A percentile compares a stretch with the other conserved stretches of the same genome.
Evolutionary conservation across 2,329 filamentous ascomycete genomes (phyloP).

Genomic region (Neurospora crassa): DNA sequence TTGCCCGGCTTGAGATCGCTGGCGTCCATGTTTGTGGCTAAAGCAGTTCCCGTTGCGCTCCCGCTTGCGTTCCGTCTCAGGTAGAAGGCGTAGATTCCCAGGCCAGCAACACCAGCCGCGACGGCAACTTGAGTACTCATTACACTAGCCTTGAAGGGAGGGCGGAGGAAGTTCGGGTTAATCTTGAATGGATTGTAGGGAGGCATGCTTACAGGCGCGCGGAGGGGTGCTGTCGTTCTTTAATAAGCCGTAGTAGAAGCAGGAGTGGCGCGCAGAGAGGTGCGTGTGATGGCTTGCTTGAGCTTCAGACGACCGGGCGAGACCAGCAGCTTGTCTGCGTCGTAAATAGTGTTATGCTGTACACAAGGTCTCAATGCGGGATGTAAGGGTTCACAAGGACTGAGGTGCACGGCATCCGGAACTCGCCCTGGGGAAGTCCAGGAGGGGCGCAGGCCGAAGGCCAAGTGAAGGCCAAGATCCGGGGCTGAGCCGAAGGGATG

Average conservation of each 20-base stretch:
- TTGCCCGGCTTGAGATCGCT: constrained; percentile 6
- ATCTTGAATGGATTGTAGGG: constrained; percentile 5
- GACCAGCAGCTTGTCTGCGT: background rate
- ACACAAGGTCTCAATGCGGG: background rate
- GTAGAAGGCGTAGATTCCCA: constrained; percentile 17
- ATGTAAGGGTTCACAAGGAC: background rate
- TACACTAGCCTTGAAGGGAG: constrained; percentile 11
- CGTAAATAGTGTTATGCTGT: background rate
- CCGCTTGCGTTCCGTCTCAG: constrained; percentile 5
- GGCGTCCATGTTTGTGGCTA: background rate
- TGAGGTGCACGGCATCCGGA: background rate
- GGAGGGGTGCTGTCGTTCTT: background rate
- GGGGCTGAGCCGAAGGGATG: background rate
- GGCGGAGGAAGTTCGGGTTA: constrained; percentile 5
- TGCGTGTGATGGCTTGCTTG: background rate
- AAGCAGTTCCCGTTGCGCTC: background rate
- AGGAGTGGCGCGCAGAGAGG: background rate
- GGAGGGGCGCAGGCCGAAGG: background rate
- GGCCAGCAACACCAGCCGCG: constrained; percentile 17
- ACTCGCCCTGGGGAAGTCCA: background rate
- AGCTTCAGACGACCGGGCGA: background rate
- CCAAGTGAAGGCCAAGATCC: background rate
- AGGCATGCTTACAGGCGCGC: constrained; percentile 8
- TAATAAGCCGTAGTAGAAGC: background rate
- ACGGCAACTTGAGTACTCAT: constrained; percentile 17